Evolutionary conservation across 2,329 filamentous ascomycete genomes (phyloP).

Genomic region (Microsporum ferrugineum): DNA sequence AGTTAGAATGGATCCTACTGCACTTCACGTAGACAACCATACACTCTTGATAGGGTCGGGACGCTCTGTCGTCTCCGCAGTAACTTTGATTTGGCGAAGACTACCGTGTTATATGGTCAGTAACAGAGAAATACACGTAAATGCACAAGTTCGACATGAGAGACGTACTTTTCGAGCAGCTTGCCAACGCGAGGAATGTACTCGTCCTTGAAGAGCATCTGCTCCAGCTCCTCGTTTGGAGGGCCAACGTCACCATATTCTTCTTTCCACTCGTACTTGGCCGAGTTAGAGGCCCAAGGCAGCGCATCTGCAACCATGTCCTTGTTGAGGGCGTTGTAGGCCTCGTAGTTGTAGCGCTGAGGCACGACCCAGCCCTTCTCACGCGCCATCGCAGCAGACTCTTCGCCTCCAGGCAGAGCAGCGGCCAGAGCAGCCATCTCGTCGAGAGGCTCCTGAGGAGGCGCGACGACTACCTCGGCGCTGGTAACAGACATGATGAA

Average conservation of each 20-base stretch:
- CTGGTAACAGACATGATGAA: neutral
- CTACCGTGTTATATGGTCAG: slow-evolving; percentile 17
- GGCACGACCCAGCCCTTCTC: slow-evolving; percentile 31
- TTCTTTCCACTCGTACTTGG: slow-evolving; percentile 70
- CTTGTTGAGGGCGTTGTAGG: slow-evolving; percentile 19
- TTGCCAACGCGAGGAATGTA: slow-evolving; percentile 45
- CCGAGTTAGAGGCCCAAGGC: slow-evolving; percentile 47
- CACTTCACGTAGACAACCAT: slow-evolving; percentile 19
- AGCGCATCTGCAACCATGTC: slow-evolving; percentile 15
- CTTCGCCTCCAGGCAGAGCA: slow-evolving; percentile 18
- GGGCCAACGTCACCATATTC: slow-evolving; percentile 81
- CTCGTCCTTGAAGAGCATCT: slow-evolving; percentile 56
- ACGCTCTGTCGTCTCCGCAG: slow-evolving; percentile 38
- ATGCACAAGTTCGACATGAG: neutral
- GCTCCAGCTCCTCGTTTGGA: slow-evolving; percentile 56
- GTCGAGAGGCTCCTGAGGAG: neutral
- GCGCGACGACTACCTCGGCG: neutral
- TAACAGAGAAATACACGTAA: slow-evolving; percentile 8
- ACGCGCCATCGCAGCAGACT: slow-evolving; percentile 24
- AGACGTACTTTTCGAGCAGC: slow-evolving; percentile 51
- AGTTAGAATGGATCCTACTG: slow-evolving; percentile 7
- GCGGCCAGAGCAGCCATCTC: neutral
- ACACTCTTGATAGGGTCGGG: slow-evolving; percentile 42
- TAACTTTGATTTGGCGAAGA: slow-evolving; percentile 40
- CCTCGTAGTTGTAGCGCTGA: slow-evolving; percentile 28